Percentiles rank a stretch among this genome's conserved stretches.
phyloP scores from a whole-genome alignment of 2,329 filamentous ascomycete genomes.

The Xylaria sp. region DNA sequence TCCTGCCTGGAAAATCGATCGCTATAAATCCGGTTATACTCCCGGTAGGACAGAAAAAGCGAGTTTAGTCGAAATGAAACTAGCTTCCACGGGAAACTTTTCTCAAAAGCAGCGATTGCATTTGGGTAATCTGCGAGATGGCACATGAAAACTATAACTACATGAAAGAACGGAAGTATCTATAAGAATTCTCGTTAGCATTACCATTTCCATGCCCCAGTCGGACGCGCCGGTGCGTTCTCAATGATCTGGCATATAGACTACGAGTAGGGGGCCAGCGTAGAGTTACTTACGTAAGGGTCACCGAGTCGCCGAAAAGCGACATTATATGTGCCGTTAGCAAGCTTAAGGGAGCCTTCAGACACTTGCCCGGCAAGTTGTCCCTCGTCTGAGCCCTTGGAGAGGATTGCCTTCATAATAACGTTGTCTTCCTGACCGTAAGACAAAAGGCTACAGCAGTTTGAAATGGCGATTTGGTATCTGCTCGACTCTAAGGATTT shows the following conservation, averaged over 20 bases:
- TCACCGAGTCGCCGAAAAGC: slow-evolving; percentile 58
- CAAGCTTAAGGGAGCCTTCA: slow-evolving; percentile 31
- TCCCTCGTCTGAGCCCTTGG: slow-evolving; percentile 32
- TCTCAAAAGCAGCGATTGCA: slow-evolving; percentile 49
- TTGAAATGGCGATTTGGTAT: slow-evolving; percentile 60
- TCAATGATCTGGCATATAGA: too few species aligned
- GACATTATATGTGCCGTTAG: slow-evolving; percentile 35
- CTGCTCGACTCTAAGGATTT: slow-evolving; percentile 36
- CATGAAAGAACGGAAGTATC: slow-evolving; percentile 62
- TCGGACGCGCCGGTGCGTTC: too few species aligned
- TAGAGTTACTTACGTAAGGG: slow-evolving; percentile 48
- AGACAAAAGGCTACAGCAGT: slow-evolving; percentile 54
- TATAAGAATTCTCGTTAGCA: slow-evolving; percentile 8
- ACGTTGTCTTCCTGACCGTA: slow-evolving; percentile 55
- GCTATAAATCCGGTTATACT: slow-evolving; percentile 42
- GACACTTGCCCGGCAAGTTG: slow-evolving; percentile 14
- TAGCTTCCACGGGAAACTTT: slow-evolving; percentile 56
- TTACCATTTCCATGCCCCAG: not conserved
- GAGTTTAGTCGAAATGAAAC: slow-evolving; percentile 47
- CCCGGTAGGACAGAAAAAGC: slow-evolving; percentile 36
- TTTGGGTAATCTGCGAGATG: slow-evolving; percentile 46
- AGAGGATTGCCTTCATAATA: slow-evolving; percentile 46
- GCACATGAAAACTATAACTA: slow-evolving; percentile 61
- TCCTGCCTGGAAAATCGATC: slow-evolving; percentile 51
- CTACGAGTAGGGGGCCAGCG: not conserved